Conservation (phyloP, 257 asterid genomes). For the Ocimum tenuiflorum region DNA sequence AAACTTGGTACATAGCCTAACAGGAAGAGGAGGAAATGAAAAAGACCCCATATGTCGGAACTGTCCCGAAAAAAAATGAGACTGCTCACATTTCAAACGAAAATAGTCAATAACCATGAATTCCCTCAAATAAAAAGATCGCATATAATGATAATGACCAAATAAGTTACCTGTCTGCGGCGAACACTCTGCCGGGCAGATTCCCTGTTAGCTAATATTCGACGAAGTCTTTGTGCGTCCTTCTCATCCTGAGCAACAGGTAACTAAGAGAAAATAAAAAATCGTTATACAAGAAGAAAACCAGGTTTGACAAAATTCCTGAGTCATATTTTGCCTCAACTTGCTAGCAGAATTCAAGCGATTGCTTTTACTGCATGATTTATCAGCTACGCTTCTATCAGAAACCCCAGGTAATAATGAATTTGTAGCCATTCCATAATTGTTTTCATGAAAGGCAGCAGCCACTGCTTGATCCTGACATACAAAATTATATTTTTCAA, state of each 20-base stretch:
- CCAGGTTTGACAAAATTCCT: constrained; percentile 19
- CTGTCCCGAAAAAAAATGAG: neutral
- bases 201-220: constrained; percentile 74
- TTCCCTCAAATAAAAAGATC: neutral
- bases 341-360: constrained; percentile 20
- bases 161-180: constrained; percentile 41
- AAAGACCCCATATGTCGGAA: neutral
- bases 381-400: constrained; percentile 8
- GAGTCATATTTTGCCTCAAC: constrained; percentile 30
- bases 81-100: neutral
- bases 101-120: neutral
- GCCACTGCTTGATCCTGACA: constrained; percentile 25
- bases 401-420: constrained; percentile 11
- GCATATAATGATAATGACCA: neutral
- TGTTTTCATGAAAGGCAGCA: neutral
- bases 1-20: constrained; percentile 45
- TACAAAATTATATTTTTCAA: constrained; percentile 17
- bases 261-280: neutral
- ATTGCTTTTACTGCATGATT: constrained; percentile 6
- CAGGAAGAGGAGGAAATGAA: neutral
- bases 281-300: neutral
- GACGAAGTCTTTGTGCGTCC: constrained; percentile 47
- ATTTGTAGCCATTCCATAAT: neutral
- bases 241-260: constrained; percentile 41
- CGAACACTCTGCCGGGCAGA: constrained; percentile 73